Conservation (phyloP, 345 rosid genomes). For the Dipteronia dyeriana region DNA sequence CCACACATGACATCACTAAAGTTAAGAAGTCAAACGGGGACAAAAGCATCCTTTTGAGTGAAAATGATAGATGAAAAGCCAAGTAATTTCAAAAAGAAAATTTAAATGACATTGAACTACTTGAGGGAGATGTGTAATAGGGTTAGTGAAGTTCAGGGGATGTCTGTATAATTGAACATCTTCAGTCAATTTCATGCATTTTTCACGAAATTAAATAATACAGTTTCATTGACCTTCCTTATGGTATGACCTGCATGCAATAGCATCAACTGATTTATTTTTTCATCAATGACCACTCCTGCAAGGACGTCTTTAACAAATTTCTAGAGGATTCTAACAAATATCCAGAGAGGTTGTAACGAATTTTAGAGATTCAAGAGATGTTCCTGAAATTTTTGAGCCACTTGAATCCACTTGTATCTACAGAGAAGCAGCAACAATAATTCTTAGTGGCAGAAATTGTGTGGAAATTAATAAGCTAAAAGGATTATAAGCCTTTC, state of each 20-base stretch:
- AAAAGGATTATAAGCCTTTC: not conserved
- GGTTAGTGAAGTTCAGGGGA: not conserved
- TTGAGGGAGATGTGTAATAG: not conserved
- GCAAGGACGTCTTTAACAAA: not conserved
- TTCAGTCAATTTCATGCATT: not conserved
- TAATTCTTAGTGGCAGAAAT: not conserved
- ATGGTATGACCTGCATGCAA: not conserved
- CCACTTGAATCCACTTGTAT: not conserved
- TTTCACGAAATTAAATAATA: constrained; percentile 1
- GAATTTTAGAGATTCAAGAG: not conserved
- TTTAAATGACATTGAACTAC: not conserved
- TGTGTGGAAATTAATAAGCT: not conserved
- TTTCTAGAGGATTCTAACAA: not conserved
- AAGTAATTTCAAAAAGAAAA: too few species aligned
- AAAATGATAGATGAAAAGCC: not conserved
- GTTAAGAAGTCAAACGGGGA: not conserved
- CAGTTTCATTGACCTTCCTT: not conserved
- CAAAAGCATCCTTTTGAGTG: not conserved
- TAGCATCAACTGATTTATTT: not conserved
- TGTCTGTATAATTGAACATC: not conserved
- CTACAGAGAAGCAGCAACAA: not conserved
- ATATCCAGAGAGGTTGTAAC: not conserved
- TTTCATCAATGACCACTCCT: not conserved
- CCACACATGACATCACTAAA: not conserved
- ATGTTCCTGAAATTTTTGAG: too few species aligned